Evolutionary conservation across 2,329 filamentous ascomycete genomes (phyloP).

Genomic region (Pyrenophora graminea): DNA sequence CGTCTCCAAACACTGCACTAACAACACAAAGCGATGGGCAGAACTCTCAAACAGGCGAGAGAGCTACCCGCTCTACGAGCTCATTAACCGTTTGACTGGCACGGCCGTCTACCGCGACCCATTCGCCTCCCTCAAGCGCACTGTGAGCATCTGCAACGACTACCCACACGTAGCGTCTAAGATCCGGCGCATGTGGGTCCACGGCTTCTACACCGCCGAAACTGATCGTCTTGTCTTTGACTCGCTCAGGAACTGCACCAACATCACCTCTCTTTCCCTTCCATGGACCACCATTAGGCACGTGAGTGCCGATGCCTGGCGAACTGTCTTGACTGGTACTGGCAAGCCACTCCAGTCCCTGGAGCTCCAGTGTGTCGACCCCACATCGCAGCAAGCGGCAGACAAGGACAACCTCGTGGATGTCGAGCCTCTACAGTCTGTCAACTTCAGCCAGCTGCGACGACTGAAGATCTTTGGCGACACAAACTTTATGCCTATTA

Average conservation of each 20-base stretch:
- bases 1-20: constrained; percentile 9
- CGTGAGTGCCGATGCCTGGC: constrained; percentile 54
- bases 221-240: constrained; percentile 56
- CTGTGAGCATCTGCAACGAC: constrained; percentile 51
- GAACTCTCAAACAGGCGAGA: constrained; percentile 52
- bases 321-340: constrained; percentile 51
- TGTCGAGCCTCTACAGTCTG: constrained; percentile 51
- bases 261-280: constrained; percentile 54
- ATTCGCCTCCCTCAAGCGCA: constrained; percentile 54
- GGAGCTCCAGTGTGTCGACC: constrained; percentile 56
- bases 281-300: constrained; percentile 60
- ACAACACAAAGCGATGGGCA: constrained; percentile 53
- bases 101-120: constrained; percentile 59
- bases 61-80: constrained; percentile 54
- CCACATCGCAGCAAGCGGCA: constrained; percentile 52
- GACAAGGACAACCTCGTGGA: constrained; percentile 49
- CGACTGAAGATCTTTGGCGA: constrained; percentile 61
- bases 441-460: constrained; percentile 56
- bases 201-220: constrained; percentile 58
- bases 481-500: constrained; percentile 57
- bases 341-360: constrained; percentile 54
- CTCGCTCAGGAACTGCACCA: constrained; percentile 53
- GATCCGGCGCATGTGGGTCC: constrained; percentile 60
- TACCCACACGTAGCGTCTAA: constrained; percentile 53
- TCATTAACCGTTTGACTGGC: constrained; percentile 53